Evolutionary conservation across 2,329 filamentous ascomycete genomes (phyloP), one percentile per base, ranked within the genome.

Genomic region (Alternaria gansuensis): DNA sequence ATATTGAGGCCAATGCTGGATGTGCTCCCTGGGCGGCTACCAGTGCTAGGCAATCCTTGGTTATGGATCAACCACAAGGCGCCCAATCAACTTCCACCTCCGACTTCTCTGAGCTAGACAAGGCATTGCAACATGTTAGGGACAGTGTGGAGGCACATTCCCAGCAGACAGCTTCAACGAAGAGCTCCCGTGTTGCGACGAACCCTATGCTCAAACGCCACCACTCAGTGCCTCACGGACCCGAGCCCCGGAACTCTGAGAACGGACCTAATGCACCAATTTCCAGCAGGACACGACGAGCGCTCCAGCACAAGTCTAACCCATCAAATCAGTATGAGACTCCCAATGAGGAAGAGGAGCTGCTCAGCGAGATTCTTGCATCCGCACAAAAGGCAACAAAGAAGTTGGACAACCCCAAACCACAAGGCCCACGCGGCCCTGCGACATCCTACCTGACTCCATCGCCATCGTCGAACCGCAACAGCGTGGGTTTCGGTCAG

Each of bases 271-370:
- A 60, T 53, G 72, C 85, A 0, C 90, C 92, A 0, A 85, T 92
- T 51, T 93, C 91, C 0, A 92, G 89, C 75, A 85, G 93, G 62
- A 95, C 93, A 13, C 85, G 94, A 58, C 86, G 92, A 60, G 90
- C 91, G 11, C 85, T 96, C 45, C 84, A 86, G 60, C 82, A 84
- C 75, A 88, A 91, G 13, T 82, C 84, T 4, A 89, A 92, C 62
- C 90, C 90, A 4, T 87, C 90, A 48, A 90, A 91, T 69, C 89
- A 92, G 62, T 97, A 98, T 74, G 95, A 99, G 73, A 93, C 93
- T 0, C 92, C 95, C 1, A 93, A 96, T 70, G 95, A 99, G 78
- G 94, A 98, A 74, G 95, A 99, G 59, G 95, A 99, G 79, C 84
- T 99, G 9, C 84, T 98, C 9, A 93, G 97, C 67, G 95, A 99